phyloP scores from a whole-genome alignment of 164 flowering plant genomes.

The Stephania japonica region DNA sequence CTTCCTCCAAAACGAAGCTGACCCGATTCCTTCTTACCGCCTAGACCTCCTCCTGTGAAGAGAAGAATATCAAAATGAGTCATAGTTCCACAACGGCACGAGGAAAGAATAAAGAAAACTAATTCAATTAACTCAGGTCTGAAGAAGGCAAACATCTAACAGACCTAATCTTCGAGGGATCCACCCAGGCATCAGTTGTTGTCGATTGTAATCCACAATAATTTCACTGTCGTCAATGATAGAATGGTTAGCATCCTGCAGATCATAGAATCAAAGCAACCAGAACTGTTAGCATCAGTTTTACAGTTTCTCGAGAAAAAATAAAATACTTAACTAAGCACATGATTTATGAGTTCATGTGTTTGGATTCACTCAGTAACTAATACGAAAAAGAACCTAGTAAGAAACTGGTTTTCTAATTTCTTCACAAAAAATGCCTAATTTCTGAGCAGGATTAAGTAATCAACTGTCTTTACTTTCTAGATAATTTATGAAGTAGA shows the following conservation, averaged over 20 bases:
- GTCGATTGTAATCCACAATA: slow-evolving; percentile 85
- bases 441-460: background rate
- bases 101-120: slow-evolving; percentile 3
- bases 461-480: background rate
- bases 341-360: background rate
- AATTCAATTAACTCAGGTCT: background rate
- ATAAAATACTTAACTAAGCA: background rate
- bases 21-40: slow-evolving; percentile 93
- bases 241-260: slow-evolving; percentile 91
- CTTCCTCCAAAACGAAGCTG: slow-evolving; percentile 99
- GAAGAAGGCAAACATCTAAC: background rate
- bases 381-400: background rate
- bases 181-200: slow-evolving; percentile 95
- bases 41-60: slow-evolving; percentile 85
- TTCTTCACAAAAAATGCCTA: background rate
- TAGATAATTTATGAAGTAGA: background rate
- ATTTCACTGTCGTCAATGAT: slow-evolving; percentile 73
- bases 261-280: slow-evolving; percentile 5
- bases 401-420: no score
- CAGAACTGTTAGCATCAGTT: background rate
- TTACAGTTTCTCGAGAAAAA: background rate
- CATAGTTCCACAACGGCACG: background rate
- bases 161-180: slow-evolving; percentile 90
- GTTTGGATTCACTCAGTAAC: background rate
- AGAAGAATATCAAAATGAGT: background rate